A percentile compares a stretch with the other conserved stretches of the same genome.
phyloP scores from a whole-genome alignment of 31 red algal species.

The Odonthalia washingtoniensis region DNA sequence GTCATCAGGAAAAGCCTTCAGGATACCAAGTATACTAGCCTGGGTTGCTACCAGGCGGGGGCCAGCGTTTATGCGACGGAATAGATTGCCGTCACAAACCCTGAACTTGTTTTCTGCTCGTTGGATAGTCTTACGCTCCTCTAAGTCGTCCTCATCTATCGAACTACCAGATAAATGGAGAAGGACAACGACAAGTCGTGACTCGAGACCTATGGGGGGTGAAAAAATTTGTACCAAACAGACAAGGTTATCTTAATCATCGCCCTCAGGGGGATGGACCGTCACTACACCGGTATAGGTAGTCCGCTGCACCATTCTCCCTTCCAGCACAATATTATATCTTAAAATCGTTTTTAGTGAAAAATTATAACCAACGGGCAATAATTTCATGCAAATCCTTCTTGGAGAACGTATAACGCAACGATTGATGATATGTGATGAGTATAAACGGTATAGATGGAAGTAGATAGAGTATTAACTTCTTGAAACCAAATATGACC shows the following conservation, averaged over 20 bases:
- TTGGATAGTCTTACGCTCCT: too few species aligned
- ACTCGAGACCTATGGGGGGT: background rate
- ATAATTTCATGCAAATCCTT: slow-evolving; percentile 16
- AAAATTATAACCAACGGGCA: background rate
- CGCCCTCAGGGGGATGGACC: background rate
- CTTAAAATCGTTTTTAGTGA: background rate
- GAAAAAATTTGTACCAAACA: background rate
- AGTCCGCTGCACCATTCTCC: background rate
- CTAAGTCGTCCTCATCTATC: background rate
- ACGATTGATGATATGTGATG: slow-evolving; percentile 26
- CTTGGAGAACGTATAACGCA: slow-evolving; percentile 32
- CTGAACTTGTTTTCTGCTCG: background rate
- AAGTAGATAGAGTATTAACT: slow-evolving; percentile 23
- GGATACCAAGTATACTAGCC: background rate
- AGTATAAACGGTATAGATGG: background rate
- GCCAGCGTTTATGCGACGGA: background rate
- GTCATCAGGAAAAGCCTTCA: background rate
- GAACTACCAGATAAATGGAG: background rate
- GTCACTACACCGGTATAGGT: background rate
- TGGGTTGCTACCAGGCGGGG: too few species aligned
- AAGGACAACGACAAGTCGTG: background rate
- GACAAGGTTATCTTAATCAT: background rate
- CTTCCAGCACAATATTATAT: background rate
- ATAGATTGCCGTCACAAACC: background rate
- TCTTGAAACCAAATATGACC: slow-evolving; percentile 48